A percentile compares a stretch with the other conserved stretches of the same genome.
Conservation (phyloP, 2,329 filamentous ascomycete genomes). For the Leptographium flavum region DNA sequence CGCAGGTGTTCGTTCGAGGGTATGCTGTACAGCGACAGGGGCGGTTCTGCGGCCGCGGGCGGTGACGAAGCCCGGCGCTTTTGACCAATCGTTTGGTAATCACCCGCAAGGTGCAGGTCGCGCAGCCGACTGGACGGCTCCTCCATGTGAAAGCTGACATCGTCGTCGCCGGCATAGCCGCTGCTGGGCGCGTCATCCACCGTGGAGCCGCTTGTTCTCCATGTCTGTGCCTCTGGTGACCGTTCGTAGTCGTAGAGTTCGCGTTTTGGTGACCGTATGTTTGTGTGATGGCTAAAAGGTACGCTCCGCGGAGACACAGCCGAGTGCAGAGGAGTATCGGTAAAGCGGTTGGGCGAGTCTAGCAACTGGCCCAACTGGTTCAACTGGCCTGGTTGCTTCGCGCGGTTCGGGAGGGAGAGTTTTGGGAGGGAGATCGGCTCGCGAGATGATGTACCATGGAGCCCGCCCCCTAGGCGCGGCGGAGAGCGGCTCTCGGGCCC, state of each 20-base stretch:
- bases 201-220: conserved; percentile 28
- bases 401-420: conserved; percentile 31
- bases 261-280: conserved; percentile 27
- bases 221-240: conserved; percentile 29
- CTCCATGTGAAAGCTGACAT: conserved; percentile 30
- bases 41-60: conserved; percentile 31
- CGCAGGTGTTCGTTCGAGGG: conserved; percentile 29
- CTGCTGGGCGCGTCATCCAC: conserved; percentile 33
- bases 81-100: conserved; percentile 28
- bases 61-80: conserved; percentile 44
- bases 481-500: conserved; percentile 30
- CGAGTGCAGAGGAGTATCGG: conserved; percentile 32
- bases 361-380: conserved; percentile 17
- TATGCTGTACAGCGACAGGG: conserved; percentile 17
- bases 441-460: conserved; percentile 21
- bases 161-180: conserved; percentile 38
- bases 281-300: conserved; percentile 23
- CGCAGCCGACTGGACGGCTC: conserved; percentile 23
- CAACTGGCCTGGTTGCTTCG: too few species aligned
- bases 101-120: conserved; percentile 24
- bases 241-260: conserved; percentile 31
- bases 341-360: conserved; percentile 28
- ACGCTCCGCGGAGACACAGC: conserved; percentile 31
- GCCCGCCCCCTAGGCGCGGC: conserved; percentile 25
- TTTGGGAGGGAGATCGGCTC: conserved; percentile 24